Conservation (phyloP, 352 stramenopile species). For the Blastocystis sp. region DNA sequence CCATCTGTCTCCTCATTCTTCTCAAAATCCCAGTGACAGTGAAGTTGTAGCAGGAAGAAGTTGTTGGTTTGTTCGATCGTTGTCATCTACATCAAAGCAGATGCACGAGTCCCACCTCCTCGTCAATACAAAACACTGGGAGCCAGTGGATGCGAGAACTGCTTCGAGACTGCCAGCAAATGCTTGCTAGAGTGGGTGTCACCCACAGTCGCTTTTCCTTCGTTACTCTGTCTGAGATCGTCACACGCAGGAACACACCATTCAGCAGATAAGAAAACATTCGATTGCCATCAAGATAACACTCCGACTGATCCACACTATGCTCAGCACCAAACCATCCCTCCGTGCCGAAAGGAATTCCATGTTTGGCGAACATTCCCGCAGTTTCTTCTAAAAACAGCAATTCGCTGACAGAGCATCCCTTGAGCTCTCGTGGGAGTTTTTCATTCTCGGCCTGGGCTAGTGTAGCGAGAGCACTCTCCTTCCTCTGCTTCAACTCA, state of each 20-base stretch:
- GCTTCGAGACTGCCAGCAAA: conserved; percentile 16
- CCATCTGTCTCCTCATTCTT: not conserved
- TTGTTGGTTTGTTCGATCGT: not conserved
- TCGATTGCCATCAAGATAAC: not conserved
- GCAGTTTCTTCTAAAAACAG: not conserved
- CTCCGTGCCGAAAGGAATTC: not conserved
- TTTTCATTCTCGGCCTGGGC: not conserved
- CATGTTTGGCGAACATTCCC: not conserved
- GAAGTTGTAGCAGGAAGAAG: not conserved
- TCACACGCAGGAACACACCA: not conserved
- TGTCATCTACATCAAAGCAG: not conserved
- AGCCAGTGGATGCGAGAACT: not conserved
- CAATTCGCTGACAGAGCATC: not conserved
- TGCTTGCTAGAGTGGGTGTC: not conserved
- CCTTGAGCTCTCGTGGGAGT: not conserved
- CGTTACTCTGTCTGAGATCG: not conserved
- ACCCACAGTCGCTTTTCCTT: conserved; percentile 24
- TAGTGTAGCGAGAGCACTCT: not conserved
- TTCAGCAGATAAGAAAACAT: not conserved
- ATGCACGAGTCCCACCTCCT: not conserved
- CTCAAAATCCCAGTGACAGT: not conserved
- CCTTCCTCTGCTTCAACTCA: not conserved
- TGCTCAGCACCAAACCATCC: not conserved
- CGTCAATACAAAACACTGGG: not conserved
- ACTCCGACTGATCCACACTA: not conserved